These are phyloP conservation scores for Pseudopyrenochaeta lycopersici DNA, from an alignment of 2,329 filamentous ascomycete genomes.

Conservation along the genomic window DNA sequence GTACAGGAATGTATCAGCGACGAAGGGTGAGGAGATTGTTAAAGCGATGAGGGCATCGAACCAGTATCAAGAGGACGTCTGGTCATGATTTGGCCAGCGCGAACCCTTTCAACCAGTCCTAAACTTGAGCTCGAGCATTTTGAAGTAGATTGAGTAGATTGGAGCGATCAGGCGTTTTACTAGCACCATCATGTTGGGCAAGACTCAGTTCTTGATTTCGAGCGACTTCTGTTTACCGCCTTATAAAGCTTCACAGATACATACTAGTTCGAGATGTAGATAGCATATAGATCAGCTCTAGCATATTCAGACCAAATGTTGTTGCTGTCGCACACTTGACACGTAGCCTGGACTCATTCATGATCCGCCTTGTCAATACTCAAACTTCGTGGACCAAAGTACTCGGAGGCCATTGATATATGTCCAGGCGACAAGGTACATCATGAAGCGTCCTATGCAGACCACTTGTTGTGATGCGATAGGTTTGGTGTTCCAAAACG, in stretches of 20 bases:
- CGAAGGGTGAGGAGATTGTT: conserved; percentile 94
- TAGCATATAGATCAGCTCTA: conserved; percentile 5
- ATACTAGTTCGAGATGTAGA: conserved; percentile 12
- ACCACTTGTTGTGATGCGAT: too few species aligned
- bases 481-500: conserved; percentile 5
- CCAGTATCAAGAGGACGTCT: conserved; percentile 89
- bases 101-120: neutral
- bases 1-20: conserved; percentile 80
- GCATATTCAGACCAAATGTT: neutral
- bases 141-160: conserved; percentile 39
- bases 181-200: too few species aligned
- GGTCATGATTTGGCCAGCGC: conserved; percentile 60
- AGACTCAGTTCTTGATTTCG: conserved; percentile 3
- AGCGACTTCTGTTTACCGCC: conserved; percentile 6
- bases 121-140: conserved; percentile 34
- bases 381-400: conserved; percentile 12
- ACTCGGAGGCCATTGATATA: too few species aligned
- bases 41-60: conserved; percentile 96
- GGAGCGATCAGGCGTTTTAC: conserved; percentile 34
- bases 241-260: conserved; percentile 4
- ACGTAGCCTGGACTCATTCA: too few species aligned
- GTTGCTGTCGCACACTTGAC: too few species aligned
- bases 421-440: too few species aligned
- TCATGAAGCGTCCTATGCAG: too few species aligned
- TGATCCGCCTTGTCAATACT: too few species aligned